These are phyloP conservation scores for Boletus sp. DNA, from an alignment of 1,284 basidiomycete species.

Conservation along the genomic window DNA sequence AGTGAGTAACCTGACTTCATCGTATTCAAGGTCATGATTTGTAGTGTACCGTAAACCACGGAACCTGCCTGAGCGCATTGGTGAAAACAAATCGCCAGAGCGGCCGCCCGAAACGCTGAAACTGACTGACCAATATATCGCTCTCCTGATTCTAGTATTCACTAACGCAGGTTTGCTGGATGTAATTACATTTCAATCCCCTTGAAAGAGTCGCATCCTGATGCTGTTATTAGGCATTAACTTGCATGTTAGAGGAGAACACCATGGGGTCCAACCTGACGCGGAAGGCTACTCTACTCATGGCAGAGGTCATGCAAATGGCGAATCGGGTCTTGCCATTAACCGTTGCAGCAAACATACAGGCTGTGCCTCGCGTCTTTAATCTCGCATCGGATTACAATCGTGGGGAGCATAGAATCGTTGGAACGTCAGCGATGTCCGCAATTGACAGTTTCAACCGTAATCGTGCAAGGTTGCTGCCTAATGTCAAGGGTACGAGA, in stretches of 20 bases:
- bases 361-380: slow-evolving; percentile 86
- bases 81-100: slow-evolving; percentile 38
- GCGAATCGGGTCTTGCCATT: slow-evolving; percentile 88
- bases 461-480: slow-evolving; percentile 67
- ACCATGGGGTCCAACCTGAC: slow-evolving; percentile 66
- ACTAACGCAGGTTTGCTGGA: slow-evolving; percentile 86
- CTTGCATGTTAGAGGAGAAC: slow-evolving; percentile 77
- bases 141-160: slow-evolving; percentile 84
- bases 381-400: slow-evolving; percentile 76
- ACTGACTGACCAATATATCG: slow-evolving; percentile 90
- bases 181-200: slow-evolving; percentile 43
- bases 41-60: slow-evolving; percentile 68
- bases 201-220: slow-evolving; percentile 4
- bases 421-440: slow-evolving; percentile 82
- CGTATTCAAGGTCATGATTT: not conserved
- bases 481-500: slow-evolving; percentile 51
- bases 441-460: slow-evolving; percentile 91
- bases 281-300: slow-evolving; percentile 86
- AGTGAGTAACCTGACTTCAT: slow-evolving; percentile 45
- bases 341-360: slow-evolving; percentile 76
- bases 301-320: slow-evolving; percentile 88
- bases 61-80: slow-evolving; percentile 36
- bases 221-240: slow-evolving; percentile 61
- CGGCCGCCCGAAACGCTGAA: slow-evolving; percentile 64
- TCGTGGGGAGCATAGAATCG: slow-evolving; percentile 68